phyloP scores from a whole-genome alignment of 2,329 filamentous ascomycete genomes.

The Hypoxylon rubiginosum region DNA sequence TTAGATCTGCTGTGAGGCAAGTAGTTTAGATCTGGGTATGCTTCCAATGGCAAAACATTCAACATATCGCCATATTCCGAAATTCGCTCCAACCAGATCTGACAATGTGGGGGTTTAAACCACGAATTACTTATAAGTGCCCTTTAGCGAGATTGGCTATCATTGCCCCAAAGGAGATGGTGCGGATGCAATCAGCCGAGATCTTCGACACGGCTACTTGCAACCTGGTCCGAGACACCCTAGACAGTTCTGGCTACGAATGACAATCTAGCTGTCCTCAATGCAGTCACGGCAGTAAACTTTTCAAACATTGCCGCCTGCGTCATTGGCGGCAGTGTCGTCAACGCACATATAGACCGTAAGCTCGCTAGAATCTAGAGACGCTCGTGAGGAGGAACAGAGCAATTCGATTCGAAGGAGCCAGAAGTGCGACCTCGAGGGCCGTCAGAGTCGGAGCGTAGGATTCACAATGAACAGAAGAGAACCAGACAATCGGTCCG shows the following conservation, averaged over 20 bases:
- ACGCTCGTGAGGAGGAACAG: too few species aligned
- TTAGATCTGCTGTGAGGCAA: neutral
- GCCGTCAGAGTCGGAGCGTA: too few species aligned
- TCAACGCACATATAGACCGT: neutral
- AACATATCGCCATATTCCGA: neutral
- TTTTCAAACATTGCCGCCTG: neutral
- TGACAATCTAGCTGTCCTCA: neutral
- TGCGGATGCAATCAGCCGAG: neutral
- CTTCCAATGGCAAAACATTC: neutral
- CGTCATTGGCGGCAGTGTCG: neutral
- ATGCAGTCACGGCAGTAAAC: neutral
- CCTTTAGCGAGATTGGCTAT: neutral
- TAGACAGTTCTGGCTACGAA: neutral
- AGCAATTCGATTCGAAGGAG: too few species aligned
- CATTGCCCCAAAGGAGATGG: neutral
- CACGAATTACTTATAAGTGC: too few species aligned
- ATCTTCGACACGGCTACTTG: conserved; percentile 1
- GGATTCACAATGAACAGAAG: neutral
- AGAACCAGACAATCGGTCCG: neutral
- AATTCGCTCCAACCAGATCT: neutral
- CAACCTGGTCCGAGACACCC: neutral
- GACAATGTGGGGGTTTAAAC: too few species aligned
- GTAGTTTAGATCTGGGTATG: neutral
- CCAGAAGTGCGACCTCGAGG: too few species aligned
- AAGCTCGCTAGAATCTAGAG: neutral